Percentiles rank a stretch among this genome's conserved stretches.
Conservation (phyloP, 305 asterid genomes). For the Fraxinus floribunda region DNA sequence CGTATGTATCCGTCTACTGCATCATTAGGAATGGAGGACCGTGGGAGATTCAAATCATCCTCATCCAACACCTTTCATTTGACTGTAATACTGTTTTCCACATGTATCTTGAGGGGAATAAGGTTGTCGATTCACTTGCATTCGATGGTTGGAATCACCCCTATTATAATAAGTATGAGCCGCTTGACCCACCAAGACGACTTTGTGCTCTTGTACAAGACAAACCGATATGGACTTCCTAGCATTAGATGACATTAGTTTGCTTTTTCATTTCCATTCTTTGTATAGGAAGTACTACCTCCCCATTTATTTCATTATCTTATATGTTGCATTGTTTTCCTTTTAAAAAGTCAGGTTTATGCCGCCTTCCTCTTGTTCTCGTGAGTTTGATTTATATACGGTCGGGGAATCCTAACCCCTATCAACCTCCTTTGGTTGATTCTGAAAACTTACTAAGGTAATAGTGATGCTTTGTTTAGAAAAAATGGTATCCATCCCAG, state of each 20-base stretch:
- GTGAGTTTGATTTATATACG: not conserved
- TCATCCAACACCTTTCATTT: not conserved
- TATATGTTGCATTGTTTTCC: not conserved
- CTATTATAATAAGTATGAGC: not conserved
- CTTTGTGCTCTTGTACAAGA: not conserved
- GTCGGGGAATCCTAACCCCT: not conserved
- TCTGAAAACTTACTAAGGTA: not conserved
- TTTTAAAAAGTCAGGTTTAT: not conserved
- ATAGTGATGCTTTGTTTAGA: not conserved
- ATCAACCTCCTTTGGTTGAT: not conserved
- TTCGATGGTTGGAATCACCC: not conserved
- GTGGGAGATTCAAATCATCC: not conserved
- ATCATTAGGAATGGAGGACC: not conserved
- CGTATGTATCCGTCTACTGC: not conserved
- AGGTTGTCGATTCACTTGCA: not conserved
- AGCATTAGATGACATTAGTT: not conserved
- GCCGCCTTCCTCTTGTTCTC: not conserved
- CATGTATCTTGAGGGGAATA: not conserved
- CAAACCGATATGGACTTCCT: not conserved
- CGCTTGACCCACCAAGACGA: not conserved
- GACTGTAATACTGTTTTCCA: not conserved
- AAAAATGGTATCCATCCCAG: not conserved
- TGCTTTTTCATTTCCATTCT: not conserved
- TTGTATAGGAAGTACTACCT: not conserved
- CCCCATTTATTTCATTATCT: not conserved